phyloP scores from a whole-genome alignment of 1,284 basidiomycete genomes.

The Malassezia psittaci region DNA sequence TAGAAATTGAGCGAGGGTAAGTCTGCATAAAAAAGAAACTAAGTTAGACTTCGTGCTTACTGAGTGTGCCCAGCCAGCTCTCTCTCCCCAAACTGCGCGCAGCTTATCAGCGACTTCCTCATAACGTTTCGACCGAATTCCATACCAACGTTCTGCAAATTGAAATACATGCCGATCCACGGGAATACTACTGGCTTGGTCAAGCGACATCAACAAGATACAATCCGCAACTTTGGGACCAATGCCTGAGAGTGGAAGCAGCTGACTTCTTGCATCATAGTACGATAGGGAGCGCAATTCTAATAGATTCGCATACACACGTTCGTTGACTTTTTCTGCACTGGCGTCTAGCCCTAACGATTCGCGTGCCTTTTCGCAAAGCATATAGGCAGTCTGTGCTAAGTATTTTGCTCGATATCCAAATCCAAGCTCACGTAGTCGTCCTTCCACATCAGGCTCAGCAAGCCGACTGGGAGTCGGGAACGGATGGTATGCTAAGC shows the following conservation, averaged over 20 bases:
- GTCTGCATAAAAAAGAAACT: conserved; percentile 41
- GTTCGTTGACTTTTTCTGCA: conserved; percentile 27
- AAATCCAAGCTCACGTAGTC: conserved; percentile 72
- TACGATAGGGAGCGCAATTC: conserved; percentile 56
- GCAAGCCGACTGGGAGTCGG: conserved; percentile 66
- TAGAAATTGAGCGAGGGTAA: conserved; percentile 32
- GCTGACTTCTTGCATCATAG: conserved; percentile 59
- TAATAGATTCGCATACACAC: conserved; percentile 55
- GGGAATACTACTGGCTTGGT: conserved; percentile 54
- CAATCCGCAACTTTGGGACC: conserved; percentile 70
- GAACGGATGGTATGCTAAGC: conserved; percentile 65
- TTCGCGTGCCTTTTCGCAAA: conserved; percentile 50
- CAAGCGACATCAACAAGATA: conserved; percentile 82
- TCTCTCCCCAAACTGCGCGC: conserved; percentile 40
- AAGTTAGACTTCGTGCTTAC: conserved; percentile 14
- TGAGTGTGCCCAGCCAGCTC: conserved; percentile 45
- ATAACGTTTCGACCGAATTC: conserved; percentile 34
- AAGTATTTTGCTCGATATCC: conserved; percentile 91
- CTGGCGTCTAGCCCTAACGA: not conserved
- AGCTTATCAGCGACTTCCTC: conserved; percentile 39
- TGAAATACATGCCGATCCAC: conserved; percentile 46
- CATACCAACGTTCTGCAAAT: conserved; percentile 44
- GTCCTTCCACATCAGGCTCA: conserved; percentile 51
- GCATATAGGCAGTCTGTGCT: conserved; percentile 67
- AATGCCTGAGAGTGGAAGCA: conserved; percentile 73